Evolutionary conservation across 148 eudicot genomes (phyloP).

Genomic region (Diospyros kaki): DNA sequence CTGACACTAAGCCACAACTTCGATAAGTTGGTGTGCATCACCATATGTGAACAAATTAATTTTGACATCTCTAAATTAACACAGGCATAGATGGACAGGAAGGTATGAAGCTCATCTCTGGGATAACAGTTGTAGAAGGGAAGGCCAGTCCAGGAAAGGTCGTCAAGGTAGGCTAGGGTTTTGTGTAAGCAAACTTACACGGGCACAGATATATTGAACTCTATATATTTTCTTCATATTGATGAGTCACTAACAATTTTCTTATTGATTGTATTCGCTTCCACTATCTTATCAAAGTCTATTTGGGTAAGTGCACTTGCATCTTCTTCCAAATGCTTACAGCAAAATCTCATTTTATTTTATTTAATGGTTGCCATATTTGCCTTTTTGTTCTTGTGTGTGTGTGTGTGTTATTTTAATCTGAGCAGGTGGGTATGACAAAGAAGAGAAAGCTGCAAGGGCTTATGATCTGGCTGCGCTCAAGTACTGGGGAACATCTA

Average conservation of each 20-base stretch:
- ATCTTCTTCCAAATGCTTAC: neutral
- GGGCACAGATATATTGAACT: neutral
- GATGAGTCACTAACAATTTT: slow-evolving; percentile 19
- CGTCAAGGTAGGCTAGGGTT: slow-evolving; percentile 66
- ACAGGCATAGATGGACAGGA: slow-evolving; percentile 95
- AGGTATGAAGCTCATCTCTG: slow-evolving; percentile 91
- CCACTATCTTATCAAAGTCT: slow-evolving; percentile 38
- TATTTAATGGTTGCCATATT: neutral
- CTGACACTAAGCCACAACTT: no score
- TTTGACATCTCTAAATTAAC: neutral
- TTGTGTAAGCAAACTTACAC: no score
- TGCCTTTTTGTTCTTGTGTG: neutral
- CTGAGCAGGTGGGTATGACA: slow-evolving; percentile 86
- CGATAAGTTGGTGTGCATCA: no score
- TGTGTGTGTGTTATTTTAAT: neutral
- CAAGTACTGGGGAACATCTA: slow-evolving; percentile 97
- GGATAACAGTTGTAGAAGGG: slow-evolving; percentile 97
- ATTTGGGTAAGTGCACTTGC: slow-evolving; percentile 56
- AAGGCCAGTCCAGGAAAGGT: slow-evolving; percentile 94
- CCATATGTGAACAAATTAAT: no score
- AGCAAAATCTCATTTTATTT: neutral
- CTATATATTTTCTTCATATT: neutral
- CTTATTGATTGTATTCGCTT: slow-evolving; percentile 8
- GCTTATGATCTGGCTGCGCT: slow-evolving; percentile 93
- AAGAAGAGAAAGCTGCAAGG: slow-evolving; percentile 98